Evolutionary conservation across 1,284 basidiomycete genomes (phyloP), one percentile per base, ranked within the genome.

Genomic region (Papiliotrema terrestris): DNA sequence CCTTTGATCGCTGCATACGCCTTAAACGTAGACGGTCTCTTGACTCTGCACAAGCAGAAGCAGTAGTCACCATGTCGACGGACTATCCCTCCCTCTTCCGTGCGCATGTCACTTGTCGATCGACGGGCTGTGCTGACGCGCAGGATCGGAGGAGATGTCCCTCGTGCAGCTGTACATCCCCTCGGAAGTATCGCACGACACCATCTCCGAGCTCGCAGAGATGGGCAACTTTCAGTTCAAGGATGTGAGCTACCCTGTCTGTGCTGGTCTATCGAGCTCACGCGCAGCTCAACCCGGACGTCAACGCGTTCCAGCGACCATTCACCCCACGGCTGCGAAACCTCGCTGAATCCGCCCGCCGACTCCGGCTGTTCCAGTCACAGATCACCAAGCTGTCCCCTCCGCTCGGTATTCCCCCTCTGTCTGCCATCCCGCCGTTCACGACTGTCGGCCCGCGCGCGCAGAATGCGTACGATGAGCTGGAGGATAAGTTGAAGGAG

Each of bases 221-320:
- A 85, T 98, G 49, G 92, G 94, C 53, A 85, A 95, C 75, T 88
- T 98, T 35, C 92, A 98, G 77, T 97, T 98, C 80, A 97, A 95
- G 81, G 95, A 99, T 78, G 91, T 95, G 63, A 64, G 86, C 78
- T 1, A 1, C 19, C 2, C 20, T 26, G n/a, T 22, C 32, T 29
- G 15, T 0, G 35, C 19, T 32, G 29, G 11, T 32, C 6, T 32
- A 32, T 5, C 36, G 20, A 1, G 8, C 38, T 15, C 38, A 20
- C 37, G 41, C 57, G 8, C 43, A 96, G 92, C 81, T 98, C 69
- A 98, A 98, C 77, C 91, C 94, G 17, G 85, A 86, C 57, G 86
- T 98, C 62, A 97, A 95, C 73, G 89, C 95, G 22, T 99, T 98
- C 81, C 96, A 99, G 82, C 91, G 96, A 61, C 93, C 95, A 6